Conservation (phyloP, 768 basidiomycete genomes). For the Hemileccinum impolitum region DNA sequence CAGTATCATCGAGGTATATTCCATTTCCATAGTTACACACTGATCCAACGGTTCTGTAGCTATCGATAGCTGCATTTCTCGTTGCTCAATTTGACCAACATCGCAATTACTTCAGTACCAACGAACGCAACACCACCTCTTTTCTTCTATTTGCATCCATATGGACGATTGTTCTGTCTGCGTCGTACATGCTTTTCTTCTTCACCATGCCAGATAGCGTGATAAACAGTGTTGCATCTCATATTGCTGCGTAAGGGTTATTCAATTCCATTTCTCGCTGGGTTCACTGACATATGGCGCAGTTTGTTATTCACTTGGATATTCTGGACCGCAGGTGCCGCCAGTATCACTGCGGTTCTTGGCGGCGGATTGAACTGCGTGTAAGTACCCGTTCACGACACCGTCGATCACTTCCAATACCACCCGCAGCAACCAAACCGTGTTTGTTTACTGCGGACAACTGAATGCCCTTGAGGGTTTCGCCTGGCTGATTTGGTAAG, state of each 20-base stretch:
- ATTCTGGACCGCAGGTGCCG: constrained; percentile 73
- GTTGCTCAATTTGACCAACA: constrained; percentile 55
- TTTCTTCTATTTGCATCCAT: constrained; percentile 68
- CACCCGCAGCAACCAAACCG: constrained; percentile 34
- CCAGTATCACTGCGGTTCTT: constrained; percentile 61
- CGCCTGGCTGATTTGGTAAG: constrained; percentile 73
- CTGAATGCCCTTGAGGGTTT: constrained; percentile 74
- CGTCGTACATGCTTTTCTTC: constrained; percentile 54
- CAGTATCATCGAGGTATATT: constrained; percentile 59
- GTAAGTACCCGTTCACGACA: constrained; percentile 33
- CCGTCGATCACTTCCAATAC: neutral
- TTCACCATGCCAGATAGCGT: constrained; percentile 43
- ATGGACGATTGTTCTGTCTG: constrained; percentile 63
- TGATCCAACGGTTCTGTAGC: constrained; percentile 33
- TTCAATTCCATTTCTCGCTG: neutral
- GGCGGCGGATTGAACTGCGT: constrained; percentile 71
- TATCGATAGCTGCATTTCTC: constrained; percentile 73
- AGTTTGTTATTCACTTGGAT: constrained; percentile 73
- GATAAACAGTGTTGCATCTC: constrained; percentile 59
- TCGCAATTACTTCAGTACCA: constrained; percentile 46
- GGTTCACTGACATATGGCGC: constrained; percentile 5
- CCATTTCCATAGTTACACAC: neutral
- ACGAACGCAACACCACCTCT: constrained; percentile 59
- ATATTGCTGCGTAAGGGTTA: constrained; percentile 56
- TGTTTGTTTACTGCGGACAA: constrained; percentile 67